These are phyloP conservation scores for Lasiodiplodia gonubiensis DNA, from an alignment of 2,329 filamentous ascomycete genomes.

Conservation along the genomic window DNA sequence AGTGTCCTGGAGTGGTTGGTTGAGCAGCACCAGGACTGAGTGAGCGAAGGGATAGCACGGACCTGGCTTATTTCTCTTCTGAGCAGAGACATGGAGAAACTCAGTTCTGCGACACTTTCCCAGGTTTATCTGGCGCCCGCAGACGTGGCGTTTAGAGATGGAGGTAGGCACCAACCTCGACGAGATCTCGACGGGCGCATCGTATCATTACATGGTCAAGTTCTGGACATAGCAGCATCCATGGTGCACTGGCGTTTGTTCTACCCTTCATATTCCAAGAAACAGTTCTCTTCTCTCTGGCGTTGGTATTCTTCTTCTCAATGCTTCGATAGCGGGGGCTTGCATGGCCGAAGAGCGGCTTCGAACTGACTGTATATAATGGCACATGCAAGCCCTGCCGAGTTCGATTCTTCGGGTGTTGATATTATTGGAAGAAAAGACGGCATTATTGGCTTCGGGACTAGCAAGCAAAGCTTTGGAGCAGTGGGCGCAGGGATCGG, in stretches of 20 bases:
- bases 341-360: conserved; percentile 2
- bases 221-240: conserved; percentile 5
- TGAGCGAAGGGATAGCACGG: neutral
- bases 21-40: conserved; percentile 43
- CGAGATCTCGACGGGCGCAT: neutral
- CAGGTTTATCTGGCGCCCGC: neutral
- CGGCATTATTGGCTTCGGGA: neutral
- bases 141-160: neutral
- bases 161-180: neutral
- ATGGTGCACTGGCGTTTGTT: conserved; percentile 7
- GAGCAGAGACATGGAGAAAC: neutral
- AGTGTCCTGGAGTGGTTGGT: conserved; percentile 87
- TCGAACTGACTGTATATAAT: conserved; percentile 1
- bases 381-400: conserved; percentile 1
- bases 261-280: conserved; percentile 3
- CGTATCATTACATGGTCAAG: neutral
- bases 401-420: conserved; percentile 8
- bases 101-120: neutral
- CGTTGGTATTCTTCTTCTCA: neutral
- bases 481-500: neutral
- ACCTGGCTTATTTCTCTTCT: neutral
- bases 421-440: conserved; percentile 15
- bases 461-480: neutral
- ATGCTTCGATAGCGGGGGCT: neutral
- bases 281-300: conserved; percentile 1